Evolutionary conservation across 2,329 filamentous ascomycete genomes (phyloP).

Genomic region (Septoria petroselini): DNA sequence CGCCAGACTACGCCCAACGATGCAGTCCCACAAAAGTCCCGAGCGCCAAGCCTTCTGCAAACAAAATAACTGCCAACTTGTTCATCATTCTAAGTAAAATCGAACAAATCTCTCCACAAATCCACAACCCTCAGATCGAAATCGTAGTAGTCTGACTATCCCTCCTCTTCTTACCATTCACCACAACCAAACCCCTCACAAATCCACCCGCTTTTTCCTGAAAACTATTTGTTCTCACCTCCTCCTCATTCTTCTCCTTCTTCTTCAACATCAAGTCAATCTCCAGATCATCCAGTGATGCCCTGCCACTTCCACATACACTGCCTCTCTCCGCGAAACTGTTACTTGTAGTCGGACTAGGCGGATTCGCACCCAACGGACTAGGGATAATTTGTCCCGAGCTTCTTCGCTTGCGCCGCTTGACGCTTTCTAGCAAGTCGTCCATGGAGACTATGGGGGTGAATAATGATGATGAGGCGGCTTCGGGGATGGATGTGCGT

Average conservation of each 20-base stretch:
- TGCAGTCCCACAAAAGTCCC: neutral
- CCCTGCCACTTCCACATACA: conserved; percentile 11
- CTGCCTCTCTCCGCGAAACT: neutral
- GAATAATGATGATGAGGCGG: no score
- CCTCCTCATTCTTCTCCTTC: no score
- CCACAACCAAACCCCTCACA: conserved; percentile 23
- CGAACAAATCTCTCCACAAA: neutral
- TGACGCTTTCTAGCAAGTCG: conserved; percentile 31
- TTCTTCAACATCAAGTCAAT: no score
- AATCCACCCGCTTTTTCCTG: conserved; percentile 25
- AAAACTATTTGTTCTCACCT: conserved; percentile 22
- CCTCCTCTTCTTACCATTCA: neutral
- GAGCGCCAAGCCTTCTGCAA: neutral
- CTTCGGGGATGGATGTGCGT: conserved; percentile 16
- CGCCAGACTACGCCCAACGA: no score
- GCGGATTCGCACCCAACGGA: conserved; percentile 31
- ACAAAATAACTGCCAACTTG: no score
- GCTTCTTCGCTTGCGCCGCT: conserved; percentile 31
- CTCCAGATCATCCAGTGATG: conserved; percentile 33
- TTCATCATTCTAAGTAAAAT: neutral
- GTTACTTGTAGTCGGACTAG: conserved; percentile 7
- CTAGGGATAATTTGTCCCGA: conserved; percentile 25
- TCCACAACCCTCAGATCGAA: neutral
- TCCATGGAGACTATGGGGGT: conserved; percentile 31
- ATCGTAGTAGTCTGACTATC: neutral